phyloP scores from a whole-genome alignment of 2,329 filamentous ascomycete species.

The Ceratocystis destructans region DNA sequence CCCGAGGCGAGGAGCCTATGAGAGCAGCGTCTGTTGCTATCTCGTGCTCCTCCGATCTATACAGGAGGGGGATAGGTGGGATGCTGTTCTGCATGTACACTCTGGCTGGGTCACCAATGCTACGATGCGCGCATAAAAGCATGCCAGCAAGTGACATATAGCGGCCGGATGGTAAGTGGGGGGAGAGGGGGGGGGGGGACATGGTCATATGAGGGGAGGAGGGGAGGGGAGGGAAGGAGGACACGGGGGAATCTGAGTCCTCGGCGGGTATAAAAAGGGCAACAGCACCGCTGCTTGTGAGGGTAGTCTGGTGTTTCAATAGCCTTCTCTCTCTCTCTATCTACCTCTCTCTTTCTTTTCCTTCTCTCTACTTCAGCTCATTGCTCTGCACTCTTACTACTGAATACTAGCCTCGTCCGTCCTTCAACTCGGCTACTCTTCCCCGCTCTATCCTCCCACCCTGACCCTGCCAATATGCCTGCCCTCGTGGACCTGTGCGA shows the following conservation, averaged over 20 bases:
- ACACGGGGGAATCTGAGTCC: no score
- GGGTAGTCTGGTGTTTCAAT: background rate
- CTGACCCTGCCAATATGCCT: conserved; percentile 27
- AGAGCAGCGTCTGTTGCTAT: no score
- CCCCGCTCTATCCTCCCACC: background rate
- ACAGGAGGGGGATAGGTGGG: background rate
- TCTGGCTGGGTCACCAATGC: background rate
- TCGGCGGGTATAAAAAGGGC: background rate
- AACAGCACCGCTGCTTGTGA: no score
- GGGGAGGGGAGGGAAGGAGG: background rate
- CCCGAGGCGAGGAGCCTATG: no score
- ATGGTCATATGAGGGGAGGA: background rate
- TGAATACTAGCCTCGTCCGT: no score
- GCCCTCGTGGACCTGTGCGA: conserved; percentile 32
- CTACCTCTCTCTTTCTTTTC: background rate
- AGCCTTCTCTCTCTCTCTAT: background rate
- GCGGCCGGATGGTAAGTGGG: background rate
- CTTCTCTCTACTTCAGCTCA: no score
- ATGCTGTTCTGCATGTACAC: background rate
- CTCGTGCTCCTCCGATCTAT: no score
- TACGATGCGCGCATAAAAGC: conserved; percentile 3
- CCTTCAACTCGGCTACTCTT: background rate
- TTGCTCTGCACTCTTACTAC: no score
- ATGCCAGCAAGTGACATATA: conserved; percentile 4
- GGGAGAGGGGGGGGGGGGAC: background rate